phyloP scores from a whole-genome alignment of 2,329 filamentous ascomycete genomes.

The Ceratocystis variospora region DNA sequence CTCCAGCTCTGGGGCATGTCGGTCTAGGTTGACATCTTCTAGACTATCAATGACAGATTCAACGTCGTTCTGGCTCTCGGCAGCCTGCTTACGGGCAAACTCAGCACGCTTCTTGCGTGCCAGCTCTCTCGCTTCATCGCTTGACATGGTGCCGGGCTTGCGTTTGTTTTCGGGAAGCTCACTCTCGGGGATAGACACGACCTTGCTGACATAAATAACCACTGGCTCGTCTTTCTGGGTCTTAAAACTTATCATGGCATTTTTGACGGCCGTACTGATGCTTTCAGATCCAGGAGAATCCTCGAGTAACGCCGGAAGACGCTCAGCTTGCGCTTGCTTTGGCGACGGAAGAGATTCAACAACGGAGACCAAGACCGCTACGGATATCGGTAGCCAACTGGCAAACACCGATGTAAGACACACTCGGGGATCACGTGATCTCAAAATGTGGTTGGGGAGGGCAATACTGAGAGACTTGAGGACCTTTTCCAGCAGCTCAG shows the following conservation, averaged over 20 bases:
- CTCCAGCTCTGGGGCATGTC: conserved; percentile 33
- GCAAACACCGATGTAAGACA: conserved; percentile 78
- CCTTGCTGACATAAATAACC: conserved; percentile 94
- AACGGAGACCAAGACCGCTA: conserved; percentile 81
- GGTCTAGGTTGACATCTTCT: conserved; percentile 39
- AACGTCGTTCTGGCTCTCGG: conserved; percentile 32
- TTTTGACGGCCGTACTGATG: conserved; percentile 54
- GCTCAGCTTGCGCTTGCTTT: conserved; percentile 59
- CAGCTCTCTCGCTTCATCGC: conserved; percentile 79
- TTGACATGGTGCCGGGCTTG: conserved; percentile 55
- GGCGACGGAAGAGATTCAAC: conserved; percentile 87
- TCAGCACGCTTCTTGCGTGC: conserved; percentile 81
- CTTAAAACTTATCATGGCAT: conserved; percentile 75
- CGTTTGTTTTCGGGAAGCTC: conserved; percentile 81
- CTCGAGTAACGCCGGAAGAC: conserved; percentile 66
- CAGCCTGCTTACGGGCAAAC: conserved; percentile 63
- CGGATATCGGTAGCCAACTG: conserved; percentile 83
- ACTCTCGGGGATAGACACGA: conserved; percentile 89
- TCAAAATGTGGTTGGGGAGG: conserved; percentile 69
- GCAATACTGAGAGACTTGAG: conserved; percentile 78
- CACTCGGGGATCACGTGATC: conserved; percentile 69
- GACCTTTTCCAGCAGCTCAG: conserved; percentile 76
- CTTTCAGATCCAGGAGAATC: conserved; percentile 62
- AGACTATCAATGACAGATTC: conserved; percentile 12
- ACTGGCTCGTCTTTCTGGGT: conserved; percentile 57